Evolutionary conservation across 1,139 yeast species (phyloP).

Genomic region (Zygosaccharomyces sapae): DNA sequence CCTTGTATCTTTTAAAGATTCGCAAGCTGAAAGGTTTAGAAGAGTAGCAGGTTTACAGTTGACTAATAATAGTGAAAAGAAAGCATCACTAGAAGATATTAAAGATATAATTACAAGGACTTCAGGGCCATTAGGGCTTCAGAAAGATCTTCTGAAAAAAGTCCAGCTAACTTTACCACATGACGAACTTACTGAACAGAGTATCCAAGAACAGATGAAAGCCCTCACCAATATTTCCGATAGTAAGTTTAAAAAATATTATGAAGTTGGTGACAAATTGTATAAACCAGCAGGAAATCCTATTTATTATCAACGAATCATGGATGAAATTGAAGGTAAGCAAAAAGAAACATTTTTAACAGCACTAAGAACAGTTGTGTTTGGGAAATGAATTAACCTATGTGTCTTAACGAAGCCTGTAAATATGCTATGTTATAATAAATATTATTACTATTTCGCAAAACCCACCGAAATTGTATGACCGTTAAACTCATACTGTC

Average conservation of each 20-base stretch:
- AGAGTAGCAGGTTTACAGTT: constrained; percentile 43
- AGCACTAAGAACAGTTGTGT: constrained; percentile 64
- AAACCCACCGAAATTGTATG: constrained; percentile 24
- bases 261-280: constrained; percentile 61
- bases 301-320: constrained; percentile 63
- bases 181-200: constrained; percentile 44
- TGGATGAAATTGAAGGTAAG: constrained; percentile 71
- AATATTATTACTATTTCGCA: constrained; percentile 23
- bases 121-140: constrained; percentile 35
- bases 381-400: constrained; percentile 49
- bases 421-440: constrained; percentile 4
- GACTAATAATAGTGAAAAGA: constrained; percentile 31
- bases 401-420: constrained; percentile 5
- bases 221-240: constrained; percentile 56
- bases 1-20: constrained; percentile 61
- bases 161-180: constrained; percentile 40
- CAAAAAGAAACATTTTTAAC: constrained; percentile 60
- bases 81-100: constrained; percentile 35
- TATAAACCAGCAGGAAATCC: constrained; percentile 81
- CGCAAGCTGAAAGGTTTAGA: constrained; percentile 56
- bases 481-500: constrained; percentile 26
- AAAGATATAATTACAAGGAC: constrained; percentile 36
- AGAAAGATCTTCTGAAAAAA: constrained; percentile 34
- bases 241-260: constrained; percentile 61
- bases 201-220: constrained; percentile 55